phyloP scores from a whole-genome alignment of 2,329 filamentous ascomycete genomes.

The Xylariales sp. region DNA sequence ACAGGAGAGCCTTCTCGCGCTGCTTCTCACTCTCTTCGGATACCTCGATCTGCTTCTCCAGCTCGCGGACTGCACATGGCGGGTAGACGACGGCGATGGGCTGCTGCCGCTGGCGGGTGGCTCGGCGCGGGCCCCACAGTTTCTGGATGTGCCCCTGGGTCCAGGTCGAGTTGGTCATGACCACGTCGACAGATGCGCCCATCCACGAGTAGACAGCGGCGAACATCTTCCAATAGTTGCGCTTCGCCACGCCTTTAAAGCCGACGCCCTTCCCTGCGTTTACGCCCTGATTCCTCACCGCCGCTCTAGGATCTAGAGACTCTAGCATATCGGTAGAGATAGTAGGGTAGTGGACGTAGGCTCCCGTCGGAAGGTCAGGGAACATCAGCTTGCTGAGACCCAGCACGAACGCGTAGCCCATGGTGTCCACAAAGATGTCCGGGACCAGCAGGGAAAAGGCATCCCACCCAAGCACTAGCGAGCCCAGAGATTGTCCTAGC shows the following conservation, averaged over 20 bases:
- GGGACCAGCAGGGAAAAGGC: constrained; percentile 89
- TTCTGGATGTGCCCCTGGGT: constrained; percentile 78
- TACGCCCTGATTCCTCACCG: constrained; percentile 62
- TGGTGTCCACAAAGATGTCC: constrained; percentile 93
- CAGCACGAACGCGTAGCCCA: constrained; percentile 93
- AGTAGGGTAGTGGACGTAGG: constrained; percentile 97
- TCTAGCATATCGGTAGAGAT: constrained; percentile 97
- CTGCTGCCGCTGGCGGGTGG: constrained; percentile 35
- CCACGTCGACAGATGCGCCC: constrained; percentile 80
- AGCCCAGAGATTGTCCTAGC: constrained; percentile 88
- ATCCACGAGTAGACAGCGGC: constrained; percentile 78
- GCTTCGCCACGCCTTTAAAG: constrained; percentile 66
- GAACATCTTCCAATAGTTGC: constrained; percentile 81
- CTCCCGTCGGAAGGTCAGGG: constrained; percentile 72
- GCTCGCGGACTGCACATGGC: constrained; percentile 82
- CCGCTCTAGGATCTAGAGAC: constrained; percentile 63
- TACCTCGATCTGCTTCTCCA: constrained; percentile 71
- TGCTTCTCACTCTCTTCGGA: constrained; percentile 62
- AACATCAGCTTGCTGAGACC: constrained; percentile 82
- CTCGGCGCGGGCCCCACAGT: constrained; percentile 67
- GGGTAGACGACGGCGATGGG: constrained; percentile 80
- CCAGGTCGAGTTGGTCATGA: constrained; percentile 98
- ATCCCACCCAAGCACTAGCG: constrained; percentile 82
- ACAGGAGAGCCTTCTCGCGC: constrained; percentile 72
- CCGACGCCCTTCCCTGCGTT: constrained; percentile 82